A percentile compares a stretch with the other conserved stretches of the same genome.
These are phyloP conservation scores for Eutrema japonicum DNA, from an alignment of 345 rosid genomes.

Conservation along the genomic window DNA sequence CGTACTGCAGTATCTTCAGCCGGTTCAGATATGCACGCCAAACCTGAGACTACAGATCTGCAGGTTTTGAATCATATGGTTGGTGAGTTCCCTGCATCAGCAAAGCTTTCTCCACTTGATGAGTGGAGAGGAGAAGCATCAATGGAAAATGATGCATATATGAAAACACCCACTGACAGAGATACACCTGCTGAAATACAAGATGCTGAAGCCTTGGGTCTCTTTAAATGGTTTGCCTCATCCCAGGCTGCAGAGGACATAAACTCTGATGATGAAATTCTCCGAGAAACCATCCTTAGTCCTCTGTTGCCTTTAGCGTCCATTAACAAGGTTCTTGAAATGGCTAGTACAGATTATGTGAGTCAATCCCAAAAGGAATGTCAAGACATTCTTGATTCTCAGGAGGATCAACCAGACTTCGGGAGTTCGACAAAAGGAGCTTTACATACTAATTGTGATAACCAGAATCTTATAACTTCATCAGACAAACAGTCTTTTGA, in stretches of 20 bases:
- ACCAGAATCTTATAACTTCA: constrained; percentile 44
- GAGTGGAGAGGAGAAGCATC: constrained; percentile 40
- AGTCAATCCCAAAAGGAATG: constrained; percentile 90
- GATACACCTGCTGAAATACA: constrained; percentile 35
- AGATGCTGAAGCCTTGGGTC: constrained; percentile 75
- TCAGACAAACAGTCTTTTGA: constrained; percentile 50
- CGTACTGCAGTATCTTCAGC: constrained; percentile 41
- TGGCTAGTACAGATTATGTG: constrained; percentile 76
- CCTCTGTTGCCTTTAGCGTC: constrained; percentile 75
- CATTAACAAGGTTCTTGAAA: constrained; percentile 72
- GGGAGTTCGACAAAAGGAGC: constrained; percentile 53
- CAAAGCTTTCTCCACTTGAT: constrained; percentile 33
- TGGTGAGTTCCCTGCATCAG: constrained; percentile 43
- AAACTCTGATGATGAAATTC: constrained; percentile 94
- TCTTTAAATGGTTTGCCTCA: constrained; percentile 90
- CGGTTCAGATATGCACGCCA: constrained; percentile 45
- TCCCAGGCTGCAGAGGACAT: constrained; percentile 91
- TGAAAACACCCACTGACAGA: constrained; percentile 34
- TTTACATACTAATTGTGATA: constrained; percentile 37
- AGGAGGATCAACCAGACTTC: constrained; percentile 55
- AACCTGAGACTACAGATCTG: constrained; percentile 40
- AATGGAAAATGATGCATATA: constrained; percentile 35
- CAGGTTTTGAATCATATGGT: constrained; percentile 40
- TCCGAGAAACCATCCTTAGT: constrained; percentile 73
- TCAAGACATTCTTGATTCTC: constrained; percentile 94